Percentiles rank a stretch among this genome's conserved stretches.
Evolutionary conservation across 1,284 basidiomycete species (phyloP).

Genomic region (Ceraceosorus guamensis): DNA sequence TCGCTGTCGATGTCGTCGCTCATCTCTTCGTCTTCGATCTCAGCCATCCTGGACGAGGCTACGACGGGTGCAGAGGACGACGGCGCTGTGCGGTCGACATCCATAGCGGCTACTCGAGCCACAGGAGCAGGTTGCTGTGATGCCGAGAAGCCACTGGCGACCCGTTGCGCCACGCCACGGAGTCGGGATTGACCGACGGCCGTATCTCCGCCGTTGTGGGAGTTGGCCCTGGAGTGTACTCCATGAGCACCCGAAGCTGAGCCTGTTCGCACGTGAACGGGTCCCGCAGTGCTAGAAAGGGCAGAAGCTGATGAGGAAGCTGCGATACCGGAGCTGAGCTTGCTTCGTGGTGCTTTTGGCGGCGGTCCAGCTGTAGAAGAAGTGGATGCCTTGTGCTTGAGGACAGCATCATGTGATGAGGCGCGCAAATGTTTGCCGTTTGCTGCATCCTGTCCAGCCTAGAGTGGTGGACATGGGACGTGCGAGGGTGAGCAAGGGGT

Average conservation of each 20-base stretch:
- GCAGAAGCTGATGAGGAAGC: too few relatives aligned
- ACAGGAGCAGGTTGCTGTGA: neutral
- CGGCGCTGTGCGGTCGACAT: neutral
- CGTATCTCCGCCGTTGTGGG: too few relatives aligned
- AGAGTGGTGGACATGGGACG: too few relatives aligned
- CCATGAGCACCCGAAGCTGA: too few relatives aligned
- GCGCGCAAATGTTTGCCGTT: neutral
- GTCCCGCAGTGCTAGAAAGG: too few relatives aligned
- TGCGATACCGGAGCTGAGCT: too few relatives aligned
- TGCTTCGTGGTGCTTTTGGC: too few relatives aligned
- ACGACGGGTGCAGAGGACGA: neutral
- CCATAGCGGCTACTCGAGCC: neutral
- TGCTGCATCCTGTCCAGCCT: neutral
- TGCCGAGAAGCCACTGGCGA: neutral
- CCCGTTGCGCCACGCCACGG: constrained; percentile 6
- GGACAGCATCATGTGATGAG: neutral
- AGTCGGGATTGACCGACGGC: too few relatives aligned
- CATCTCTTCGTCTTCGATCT: constrained; percentile 7
- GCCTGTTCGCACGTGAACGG: too few relatives aligned
- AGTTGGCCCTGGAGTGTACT: too few relatives aligned
- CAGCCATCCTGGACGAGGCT: neutral
- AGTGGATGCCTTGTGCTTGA: neutral
- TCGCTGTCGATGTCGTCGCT: constrained; percentile 11
- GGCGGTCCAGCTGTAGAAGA: too few relatives aligned
- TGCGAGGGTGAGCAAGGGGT: too few relatives aligned